These are phyloP conservation scores for Ustilago shanxiensis DNA, from an alignment of 1,284 basidiomycete genomes.

Conservation along the genomic window DNA sequence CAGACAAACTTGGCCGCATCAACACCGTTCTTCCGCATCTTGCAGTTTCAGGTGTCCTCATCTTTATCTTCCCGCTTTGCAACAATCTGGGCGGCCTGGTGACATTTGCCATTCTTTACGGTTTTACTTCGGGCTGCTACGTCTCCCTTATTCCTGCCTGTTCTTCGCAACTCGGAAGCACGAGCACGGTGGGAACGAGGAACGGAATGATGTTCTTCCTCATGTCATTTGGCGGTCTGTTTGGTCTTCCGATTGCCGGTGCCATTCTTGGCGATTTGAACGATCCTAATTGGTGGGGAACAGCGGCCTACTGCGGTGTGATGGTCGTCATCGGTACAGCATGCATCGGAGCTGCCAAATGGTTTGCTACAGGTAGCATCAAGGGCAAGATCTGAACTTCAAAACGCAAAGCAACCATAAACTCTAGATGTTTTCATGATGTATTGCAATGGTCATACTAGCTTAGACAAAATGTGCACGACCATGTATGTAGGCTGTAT, in stretches of 20 bases:
- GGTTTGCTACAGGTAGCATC: constrained; percentile 31
- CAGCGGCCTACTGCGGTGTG: constrained; percentile 17
- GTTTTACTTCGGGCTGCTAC: constrained; percentile 55
- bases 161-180: constrained; percentile 41
- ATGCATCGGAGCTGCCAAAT: constrained; percentile 26
- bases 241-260: constrained; percentile 49
- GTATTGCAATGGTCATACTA: background rate
- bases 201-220: constrained; percentile 53
- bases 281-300: constrained; percentile 40
- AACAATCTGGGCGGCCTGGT: constrained; percentile 35
- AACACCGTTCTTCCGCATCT: constrained; percentile 69
- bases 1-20: constrained; percentile 68
- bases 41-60: constrained; percentile 56
- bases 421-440: background rate
- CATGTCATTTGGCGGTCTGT: constrained; percentile 43
- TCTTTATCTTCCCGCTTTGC: constrained; percentile 54
- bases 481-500: too few species aligned
- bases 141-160: constrained; percentile 56
- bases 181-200: constrained; percentile 39
- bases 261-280: constrained; percentile 38
- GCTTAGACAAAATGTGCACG: background rate
- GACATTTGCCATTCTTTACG: constrained; percentile 53
- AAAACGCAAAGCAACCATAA: background rate
- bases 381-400: constrained; percentile 36
- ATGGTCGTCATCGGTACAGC: constrained; percentile 28